These are phyloP conservation scores for Euclidium syriacum DNA, from an alignment of 345 rosid species.

Conservation along the genomic window DNA sequence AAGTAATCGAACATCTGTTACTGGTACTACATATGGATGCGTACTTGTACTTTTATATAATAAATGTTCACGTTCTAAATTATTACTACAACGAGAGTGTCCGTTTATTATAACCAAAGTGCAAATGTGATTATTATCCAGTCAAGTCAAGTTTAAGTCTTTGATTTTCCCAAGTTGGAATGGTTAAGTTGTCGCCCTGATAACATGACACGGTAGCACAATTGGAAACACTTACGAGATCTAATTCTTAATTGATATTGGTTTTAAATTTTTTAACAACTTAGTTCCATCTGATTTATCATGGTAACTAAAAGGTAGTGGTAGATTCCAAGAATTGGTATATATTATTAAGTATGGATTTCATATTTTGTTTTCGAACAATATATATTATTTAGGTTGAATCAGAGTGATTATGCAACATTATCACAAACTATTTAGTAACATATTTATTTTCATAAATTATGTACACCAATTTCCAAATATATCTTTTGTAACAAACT, in stretches of 20 bases:
- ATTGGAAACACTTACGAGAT: slow-evolving; percentile 9
- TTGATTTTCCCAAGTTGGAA: slow-evolving; percentile 24
- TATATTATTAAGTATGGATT: too few relatives aligned
- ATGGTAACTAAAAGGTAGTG: background rate
- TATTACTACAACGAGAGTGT: background rate
- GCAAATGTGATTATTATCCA: slow-evolving; percentile 11
- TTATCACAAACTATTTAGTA: too few relatives aligned
- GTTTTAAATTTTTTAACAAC: background rate
- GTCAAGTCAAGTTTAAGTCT: background rate
- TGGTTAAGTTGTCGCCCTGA: slow-evolving; percentile 17
- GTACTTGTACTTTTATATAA: slow-evolving; percentile 5
- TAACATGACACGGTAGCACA: slow-evolving; percentile 14
- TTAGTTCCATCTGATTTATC: background rate
- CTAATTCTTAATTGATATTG: background rate
- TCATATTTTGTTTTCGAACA: too few relatives aligned
- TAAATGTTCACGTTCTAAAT: slow-evolving; percentile 12
- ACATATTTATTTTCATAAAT: too few relatives aligned
- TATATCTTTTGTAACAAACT: too few relatives aligned
- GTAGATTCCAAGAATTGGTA: background rate
- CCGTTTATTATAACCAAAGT: slow-evolving; percentile 5
- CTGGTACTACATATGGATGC: slow-evolving; percentile 24
- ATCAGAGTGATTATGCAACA: too few relatives aligned
- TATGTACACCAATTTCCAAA: too few relatives aligned
- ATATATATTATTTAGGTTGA: too few relatives aligned
- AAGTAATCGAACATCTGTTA: slow-evolving; percentile 19